Conservation (phyloP, 192 early-diverging fungal genomes). For the Paraglomus brasilianum region DNA sequence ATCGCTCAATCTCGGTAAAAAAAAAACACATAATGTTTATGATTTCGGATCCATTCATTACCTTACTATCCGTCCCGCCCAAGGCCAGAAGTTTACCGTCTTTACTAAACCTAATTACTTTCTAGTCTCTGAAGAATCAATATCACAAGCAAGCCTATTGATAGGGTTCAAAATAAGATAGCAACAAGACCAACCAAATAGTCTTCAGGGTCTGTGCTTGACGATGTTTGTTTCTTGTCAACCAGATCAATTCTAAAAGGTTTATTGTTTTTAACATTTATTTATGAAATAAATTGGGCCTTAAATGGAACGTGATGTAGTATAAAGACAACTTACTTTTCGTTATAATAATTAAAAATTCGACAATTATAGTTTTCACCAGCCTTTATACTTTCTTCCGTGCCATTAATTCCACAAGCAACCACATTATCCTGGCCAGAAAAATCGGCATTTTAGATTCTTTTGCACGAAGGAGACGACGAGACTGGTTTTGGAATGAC, state of each 20-base stretch:
- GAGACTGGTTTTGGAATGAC: not conserved
- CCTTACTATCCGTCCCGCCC: constrained; percentile 71
- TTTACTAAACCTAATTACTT: constrained; percentile 60
- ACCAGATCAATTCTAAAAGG: constrained; percentile 39
- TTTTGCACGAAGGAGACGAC: not conserved
- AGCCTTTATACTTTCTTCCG: constrained; percentile 54
- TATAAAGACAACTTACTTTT: constrained; percentile 36
- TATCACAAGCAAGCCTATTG: no score
- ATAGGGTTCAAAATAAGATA: no score
- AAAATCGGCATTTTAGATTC: not conserved
- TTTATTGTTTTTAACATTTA: not conserved
- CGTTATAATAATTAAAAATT: constrained; percentile 59
- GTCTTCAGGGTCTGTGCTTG: constrained; percentile 51
- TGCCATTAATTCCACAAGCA: constrained; percentile 73
- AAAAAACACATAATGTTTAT: constrained; percentile 1
- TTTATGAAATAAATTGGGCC: not conserved
- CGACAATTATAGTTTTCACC: constrained; percentile 82
- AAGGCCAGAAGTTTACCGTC: constrained; percentile 65
- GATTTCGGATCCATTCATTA: constrained; percentile 33
- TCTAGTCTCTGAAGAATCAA: constrained; percentile 35
- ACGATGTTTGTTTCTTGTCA: constrained; percentile 44
- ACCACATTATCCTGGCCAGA: constrained; percentile 52
- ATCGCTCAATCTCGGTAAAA: not conserved
- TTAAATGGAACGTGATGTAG: not conserved
- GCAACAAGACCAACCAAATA: constrained; percentile 51